A percentile compares a stretch with the other conserved stretches of the same genome.
These are phyloP conservation scores for Torrubiellomyces zombiae DNA, from an alignment of 2,329 filamentous ascomycete species.

Conservation along the genomic window DNA sequence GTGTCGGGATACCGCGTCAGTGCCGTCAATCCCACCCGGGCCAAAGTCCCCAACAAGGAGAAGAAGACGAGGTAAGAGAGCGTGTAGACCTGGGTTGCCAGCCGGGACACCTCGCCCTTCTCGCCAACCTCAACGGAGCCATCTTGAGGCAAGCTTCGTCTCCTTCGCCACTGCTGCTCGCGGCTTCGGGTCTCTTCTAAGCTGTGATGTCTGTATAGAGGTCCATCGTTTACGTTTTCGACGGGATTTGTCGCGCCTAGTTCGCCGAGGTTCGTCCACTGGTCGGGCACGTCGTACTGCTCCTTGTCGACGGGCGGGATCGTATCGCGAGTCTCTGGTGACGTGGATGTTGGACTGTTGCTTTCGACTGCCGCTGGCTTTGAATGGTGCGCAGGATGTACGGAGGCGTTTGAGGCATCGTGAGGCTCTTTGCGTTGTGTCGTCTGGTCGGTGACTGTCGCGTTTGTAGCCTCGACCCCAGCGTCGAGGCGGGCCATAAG, in stretches of 20 bases:
- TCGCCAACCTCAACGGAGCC: constrained; percentile 2
- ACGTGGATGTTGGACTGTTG: too few relatives aligned
- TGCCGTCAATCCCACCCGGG: constrained; percentile 63
- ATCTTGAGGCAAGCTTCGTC: constrained; percentile 4
- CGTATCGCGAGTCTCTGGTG: too few relatives aligned
- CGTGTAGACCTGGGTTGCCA: constrained; percentile 48
- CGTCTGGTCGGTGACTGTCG: too few relatives aligned
- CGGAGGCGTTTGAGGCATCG: too few relatives aligned
- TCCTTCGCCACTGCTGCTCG: constrained; percentile 4
- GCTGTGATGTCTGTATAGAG: constrained; percentile 5
- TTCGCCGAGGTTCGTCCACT: constrained; percentile 27
- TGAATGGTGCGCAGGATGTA: too few relatives aligned
- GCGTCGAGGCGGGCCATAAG: too few relatives aligned
- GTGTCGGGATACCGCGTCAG: constrained; percentile 66
- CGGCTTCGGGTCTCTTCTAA: constrained; percentile 5
- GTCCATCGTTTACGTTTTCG: constrained; percentile 5
- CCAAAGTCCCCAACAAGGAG: constrained; percentile 68
- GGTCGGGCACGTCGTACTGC: constrained; percentile 9
- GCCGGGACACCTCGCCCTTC: constrained; percentile 22
- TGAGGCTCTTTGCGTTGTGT: too few relatives aligned
- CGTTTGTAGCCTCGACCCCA: too few relatives aligned
- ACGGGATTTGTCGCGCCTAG: constrained; percentile 15
- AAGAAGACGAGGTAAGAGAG: constrained; percentile 75
- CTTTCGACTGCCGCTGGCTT: too few relatives aligned
- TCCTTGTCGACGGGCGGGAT: neutral